Evolutionary conservation across 1,284 basidiomycete species (phyloP), one percentile per base, ranked within the genome.

Genomic region (Fomes fomentarius): DNA sequence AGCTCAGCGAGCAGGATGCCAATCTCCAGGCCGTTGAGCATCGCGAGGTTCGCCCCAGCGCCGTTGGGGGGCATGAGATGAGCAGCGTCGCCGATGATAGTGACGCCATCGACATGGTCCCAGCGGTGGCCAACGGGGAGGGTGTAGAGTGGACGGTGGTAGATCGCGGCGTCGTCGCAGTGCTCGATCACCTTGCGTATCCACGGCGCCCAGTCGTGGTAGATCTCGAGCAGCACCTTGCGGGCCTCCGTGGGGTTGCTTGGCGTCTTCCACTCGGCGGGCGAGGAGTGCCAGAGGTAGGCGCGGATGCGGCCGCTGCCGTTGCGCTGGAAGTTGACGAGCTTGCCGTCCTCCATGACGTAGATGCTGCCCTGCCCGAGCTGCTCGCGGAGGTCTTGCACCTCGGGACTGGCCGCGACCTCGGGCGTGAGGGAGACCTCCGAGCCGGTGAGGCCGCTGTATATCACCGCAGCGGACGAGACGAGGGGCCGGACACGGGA

Each of bases 1-100:
- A 11, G 11, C 38, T 22, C 21, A 2, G 38, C 6, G 8, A 40
- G 38, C 21, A 40, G 21, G 19, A 24, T 4, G 22, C 38, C 38
- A 3, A 40, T 19, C 28, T 71, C 65, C 8, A 68, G 55, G 3
- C 63, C 67, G 31, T 72, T 69, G 17, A 57, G 52, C 61, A 71
- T 66, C 17, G 66, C 69, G 15, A 66, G 66, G 51, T 80, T 80
- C 15, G 75, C 77, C 1, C 79, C 78, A 15, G 74, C 75, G 1
- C 78, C 76, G 0, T 72, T 71, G 54, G 75, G 76, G 8, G 73
- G 69, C 77, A 80, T 80, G 17, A 77, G 61, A 56, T 81, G 79
- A 8, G 78, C 78, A 5, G 78, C 77, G 56, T 80, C 78, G 2
- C 78, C 79, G n/a, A 75, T 30, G 28, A 30, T 6, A 30, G 28